A percentile compares a stretch with the other conserved stretches of the same genome.
Conservation (phyloP, 495 filamentous ascomycete genomes). For the Aspergillus nidulans region DNA sequence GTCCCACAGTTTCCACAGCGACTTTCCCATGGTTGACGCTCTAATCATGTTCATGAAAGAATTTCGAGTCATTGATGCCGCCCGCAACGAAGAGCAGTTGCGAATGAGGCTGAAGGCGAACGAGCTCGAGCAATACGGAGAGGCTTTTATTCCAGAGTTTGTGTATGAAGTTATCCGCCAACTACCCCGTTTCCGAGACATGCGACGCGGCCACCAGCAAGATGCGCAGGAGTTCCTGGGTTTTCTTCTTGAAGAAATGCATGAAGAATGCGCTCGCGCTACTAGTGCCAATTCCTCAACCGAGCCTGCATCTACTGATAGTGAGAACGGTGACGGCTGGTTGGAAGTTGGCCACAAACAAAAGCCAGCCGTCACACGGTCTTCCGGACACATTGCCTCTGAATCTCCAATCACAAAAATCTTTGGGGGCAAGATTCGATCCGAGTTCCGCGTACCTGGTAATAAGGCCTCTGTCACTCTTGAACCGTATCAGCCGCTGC, state of each 20-base stretch:
- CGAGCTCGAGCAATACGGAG: conserved; percentile 87
- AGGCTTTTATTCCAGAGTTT: conserved; percentile 88
- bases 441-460: conserved; percentile 81
- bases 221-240: conserved; percentile 97
- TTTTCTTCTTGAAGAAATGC: conserved; percentile 85
- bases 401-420: conserved; percentile 89
- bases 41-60: conserved; percentile 98
- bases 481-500: conserved; percentile 89
- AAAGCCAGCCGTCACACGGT: conserved; percentile 78
- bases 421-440: conserved; percentile 88
- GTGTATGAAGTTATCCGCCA: conserved; percentile 89
- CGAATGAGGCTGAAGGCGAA: conserved; percentile 67
- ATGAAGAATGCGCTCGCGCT: conserved; percentile 83
- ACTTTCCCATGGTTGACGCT: conserved; percentile 89
- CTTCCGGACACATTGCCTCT: conserved; percentile 66
- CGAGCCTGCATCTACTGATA: conserved; percentile 33
- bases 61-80: conserved; percentile 79
- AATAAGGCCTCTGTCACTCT: conserved; percentile 85
- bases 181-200: conserved; percentile 81
- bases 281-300: conserved; percentile 51
- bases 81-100: conserved; percentile 67
- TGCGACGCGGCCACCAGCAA: conserved; percentile 95
- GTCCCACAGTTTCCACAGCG: conserved; percentile 86
- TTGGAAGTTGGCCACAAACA: conserved; percentile 92
- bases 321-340: conserved; percentile 59